phyloP scores from a whole-genome alignment of 176 grass and related monocot species.

The Secale cereale region DNA sequence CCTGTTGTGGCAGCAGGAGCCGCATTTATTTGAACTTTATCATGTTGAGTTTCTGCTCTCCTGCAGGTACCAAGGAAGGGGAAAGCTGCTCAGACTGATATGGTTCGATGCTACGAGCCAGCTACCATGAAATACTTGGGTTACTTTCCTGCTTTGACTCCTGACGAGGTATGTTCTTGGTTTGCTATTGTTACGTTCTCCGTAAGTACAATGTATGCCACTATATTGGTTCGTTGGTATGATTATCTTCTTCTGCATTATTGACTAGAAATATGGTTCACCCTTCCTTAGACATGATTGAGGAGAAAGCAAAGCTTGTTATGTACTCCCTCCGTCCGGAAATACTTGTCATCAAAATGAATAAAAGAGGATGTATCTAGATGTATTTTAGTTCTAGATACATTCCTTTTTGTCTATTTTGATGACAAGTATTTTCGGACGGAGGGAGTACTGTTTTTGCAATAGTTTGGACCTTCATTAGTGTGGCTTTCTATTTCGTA shows the following conservation, averaged over 20 bases:
- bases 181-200: not conserved
- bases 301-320: not conserved
- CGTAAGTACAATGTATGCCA: not conserved
- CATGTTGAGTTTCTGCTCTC: slow-evolving; percentile 14
- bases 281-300: not conserved
- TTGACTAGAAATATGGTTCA: not conserved
- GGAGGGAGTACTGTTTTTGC: not conserved
- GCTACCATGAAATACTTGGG: slow-evolving; percentile 98
- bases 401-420: too few relatives aligned
- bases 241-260: not conserved
- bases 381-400: too few relatives aligned
- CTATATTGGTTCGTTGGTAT: not conserved
- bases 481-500: not conserved
- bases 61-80: slow-evolving; percentile 83
- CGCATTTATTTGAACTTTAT: not conserved
- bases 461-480: not conserved
- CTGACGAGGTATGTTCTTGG: slow-evolving; percentile 60
- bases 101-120: slow-evolving; percentile 90
- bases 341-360: too few relatives aligned
- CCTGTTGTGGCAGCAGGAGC: not conserved
- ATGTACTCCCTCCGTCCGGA: too few relatives aligned
- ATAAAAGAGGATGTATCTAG: too few relatives aligned
- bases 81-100: slow-evolving; percentile 60
- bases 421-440: too few relatives aligned
- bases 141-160: slow-evolving; percentile 66